Evolutionary conservation across 2,329 filamentous ascomycete species (phyloP), one percentile per base, ranked within the genome.

Genomic region (Stagonosporopsis tanaceti): DNA sequence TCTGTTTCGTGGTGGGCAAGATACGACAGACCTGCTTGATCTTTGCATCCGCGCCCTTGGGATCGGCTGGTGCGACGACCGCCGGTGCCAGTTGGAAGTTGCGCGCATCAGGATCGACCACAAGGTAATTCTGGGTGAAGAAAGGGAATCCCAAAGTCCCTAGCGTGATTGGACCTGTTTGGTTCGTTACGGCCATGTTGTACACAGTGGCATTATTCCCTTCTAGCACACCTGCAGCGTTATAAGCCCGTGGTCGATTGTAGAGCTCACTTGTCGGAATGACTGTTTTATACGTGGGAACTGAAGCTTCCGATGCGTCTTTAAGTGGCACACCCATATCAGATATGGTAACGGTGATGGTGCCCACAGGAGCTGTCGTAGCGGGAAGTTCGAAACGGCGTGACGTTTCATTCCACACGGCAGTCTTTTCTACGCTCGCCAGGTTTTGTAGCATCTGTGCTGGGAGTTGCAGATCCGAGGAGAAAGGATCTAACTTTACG

Each of bases 111-210:
- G 62, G 60, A 34, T 65, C 58, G 39, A 65, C 60, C 9, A 65
- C 52, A 38, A 65, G 60, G 45, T 65, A 65, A 40, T 65, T 65
- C 30, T 65, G 62, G 3, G 60, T 65, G 53, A 65, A 65, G 44
- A 65, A 65, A 14, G 62, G 62, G 2, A 65, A 45, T 2, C 62
- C 62, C 2, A 65, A 37, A 11, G 58, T 55, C 24, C 53, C 60
- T 7, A 61, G 32, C 9, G 28, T 57, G 12, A 55, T 45, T 6
- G 54, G 24, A 1, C 41, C 42, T 15, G 62, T 64, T 50, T 60
- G 51, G 30, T 64, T 64, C 2, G 62, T 64, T 20, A 64, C 57
- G 11, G 60, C 62, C 57, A 64, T 55, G 46, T 64, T 62, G 46
- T 58, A 63, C 2, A 64, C 59, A 22, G 62, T 64, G 6, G 60